Evolutionary conservation across 495 filamentous ascomycete species (phyloP).

Genomic region (Penicillium canescens): DNA sequence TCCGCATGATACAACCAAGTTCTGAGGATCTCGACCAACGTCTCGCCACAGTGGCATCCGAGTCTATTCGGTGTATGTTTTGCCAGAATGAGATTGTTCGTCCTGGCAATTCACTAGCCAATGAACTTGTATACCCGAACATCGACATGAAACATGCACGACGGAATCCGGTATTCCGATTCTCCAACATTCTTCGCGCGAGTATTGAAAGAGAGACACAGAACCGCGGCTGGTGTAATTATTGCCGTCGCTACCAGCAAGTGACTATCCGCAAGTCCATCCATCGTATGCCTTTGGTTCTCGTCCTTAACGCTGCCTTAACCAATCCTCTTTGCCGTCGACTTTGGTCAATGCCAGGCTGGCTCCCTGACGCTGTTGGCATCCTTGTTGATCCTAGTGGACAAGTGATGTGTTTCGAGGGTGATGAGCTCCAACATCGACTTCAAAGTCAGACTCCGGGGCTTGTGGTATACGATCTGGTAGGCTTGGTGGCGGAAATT

Average conservation of each 20-base stretch:
- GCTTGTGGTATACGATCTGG: constrained; percentile 83
- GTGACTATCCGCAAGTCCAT: constrained; percentile 78
- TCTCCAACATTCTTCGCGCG: constrained; percentile 80
- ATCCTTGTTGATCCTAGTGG: constrained; percentile 71
- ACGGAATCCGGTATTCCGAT: constrained; percentile 58
- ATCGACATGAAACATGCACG: constrained; percentile 47
- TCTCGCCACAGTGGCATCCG: constrained; percentile 54
- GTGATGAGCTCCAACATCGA: constrained; percentile 66
- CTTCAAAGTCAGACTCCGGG: constrained; percentile 60
- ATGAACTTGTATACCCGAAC: constrained; percentile 80
- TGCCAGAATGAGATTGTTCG: constrained; percentile 77
- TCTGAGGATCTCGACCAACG: constrained; percentile 59
- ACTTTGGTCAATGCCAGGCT: constrained; percentile 83
- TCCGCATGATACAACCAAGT: constrained; percentile 58
- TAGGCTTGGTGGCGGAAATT: constrained; percentile 89
- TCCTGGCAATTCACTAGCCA: constrained; percentile 68
- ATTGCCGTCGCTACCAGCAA: constrained; percentile 82
- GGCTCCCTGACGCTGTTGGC: constrained; percentile 91
- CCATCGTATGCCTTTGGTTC: constrained; percentile 72
- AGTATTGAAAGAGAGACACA: constrained; percentile 84
- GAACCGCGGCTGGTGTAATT: constrained; percentile 85
- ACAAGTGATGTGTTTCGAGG: constrained; percentile 87
- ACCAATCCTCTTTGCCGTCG: constrained; percentile 68
- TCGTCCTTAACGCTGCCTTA: constrained; percentile 81
- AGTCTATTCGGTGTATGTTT: constrained; percentile 73